Base-by-base conservation (phyloP, 1,139 yeast genomes). In the Meyerozyma guilliermondii region DNA sequence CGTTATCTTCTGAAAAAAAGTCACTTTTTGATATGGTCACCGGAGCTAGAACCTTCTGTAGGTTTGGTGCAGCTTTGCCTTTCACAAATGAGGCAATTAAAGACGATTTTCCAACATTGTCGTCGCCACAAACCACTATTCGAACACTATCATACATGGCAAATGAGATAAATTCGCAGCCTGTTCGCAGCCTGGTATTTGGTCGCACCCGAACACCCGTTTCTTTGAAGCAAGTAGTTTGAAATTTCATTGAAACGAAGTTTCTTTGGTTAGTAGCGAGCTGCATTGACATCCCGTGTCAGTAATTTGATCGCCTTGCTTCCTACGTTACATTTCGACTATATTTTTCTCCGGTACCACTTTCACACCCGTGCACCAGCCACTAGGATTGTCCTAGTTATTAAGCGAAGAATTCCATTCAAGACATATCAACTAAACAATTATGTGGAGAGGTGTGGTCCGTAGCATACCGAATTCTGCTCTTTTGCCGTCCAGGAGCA, bases 81-180 rank as follows among this genome's bases (percentile, higher is more conserved):
- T 88, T 91, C 33, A 88, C 82, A 22, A 92, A 68, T 0, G 95
- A 74, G 0, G 94, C 82, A 30, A 92, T 80, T 36, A 92, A 65
- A 23, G 91, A 71, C 8, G 84, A 82, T 58, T 87, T 87, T 1
- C 96, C 96, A 10, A 87, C 96, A 7, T 83, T 87, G 49, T 88
- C 96, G 62, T 92, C 98, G n/a, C 98, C 98, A 61, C 97, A 89
- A 0, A 92, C 84, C 2, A 88, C 96, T 1, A 92, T 83, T 46
- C 94, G 42, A 7, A 52, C 36, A 33, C 36, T 33, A 23, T 18
- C 36, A 13, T 33, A 33, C 36, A 33, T 33, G n/a, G 11, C 14
- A 13, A 13, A 9, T 13, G 9, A 14, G 16, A n/a, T 13, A 8
- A 28, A 13, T 29, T 29, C 33, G 33, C 33, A 29, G 33, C 33